Base-by-base conservation (phyloP, 1,139 yeast genomes). In the Arxiozyma telluris region DNA sequence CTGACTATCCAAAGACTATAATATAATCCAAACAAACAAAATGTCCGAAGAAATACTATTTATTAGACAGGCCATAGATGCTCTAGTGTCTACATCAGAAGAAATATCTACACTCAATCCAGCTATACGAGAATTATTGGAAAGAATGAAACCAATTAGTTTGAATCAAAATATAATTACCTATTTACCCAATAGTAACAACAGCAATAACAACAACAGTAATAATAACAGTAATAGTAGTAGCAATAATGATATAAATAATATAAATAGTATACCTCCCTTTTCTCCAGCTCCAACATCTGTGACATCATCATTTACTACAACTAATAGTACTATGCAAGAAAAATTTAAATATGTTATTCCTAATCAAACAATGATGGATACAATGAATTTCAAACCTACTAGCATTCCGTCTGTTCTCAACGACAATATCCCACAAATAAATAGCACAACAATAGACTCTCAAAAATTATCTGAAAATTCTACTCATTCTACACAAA, bases 61-160 rank as follows among this genome's bases (percentile, higher is more conserved):
- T 55, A 63, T 64, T 50, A 59, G 60, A 48, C 62, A 61, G 50
- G 71, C 71, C 25, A 64, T 67, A 17, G 71, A 67, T 49, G 70
- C 71, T n/a, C 58, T 67, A 17, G 61, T 61, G 27, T 63, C 63
- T 34, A 60, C 65, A 11, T 57, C 65, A 20, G 47, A 59, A 41
- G 59, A 64, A 45, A 54, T 59, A 22, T 58, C 60, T n/a, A 60
- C 57, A 48, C 55, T 64, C 21, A 67, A 66, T 50, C 71, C 70
- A 2, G 62, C 66, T 3, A 65, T 67, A 48, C 54, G 58, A 50
- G 69, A 66, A 54, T 55, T 67, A 42, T 50, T 65, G 44, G 60
- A 61, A 41, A 56, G 69, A 48, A 60, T 66, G 48, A 61, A 61
- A 48, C 39, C 34, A 17, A 34, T 9, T 38, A 22, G n/a, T 57